Base-by-base conservation (phyloP, 306 rosid genomes). In the Vigna hirtella region DNA sequence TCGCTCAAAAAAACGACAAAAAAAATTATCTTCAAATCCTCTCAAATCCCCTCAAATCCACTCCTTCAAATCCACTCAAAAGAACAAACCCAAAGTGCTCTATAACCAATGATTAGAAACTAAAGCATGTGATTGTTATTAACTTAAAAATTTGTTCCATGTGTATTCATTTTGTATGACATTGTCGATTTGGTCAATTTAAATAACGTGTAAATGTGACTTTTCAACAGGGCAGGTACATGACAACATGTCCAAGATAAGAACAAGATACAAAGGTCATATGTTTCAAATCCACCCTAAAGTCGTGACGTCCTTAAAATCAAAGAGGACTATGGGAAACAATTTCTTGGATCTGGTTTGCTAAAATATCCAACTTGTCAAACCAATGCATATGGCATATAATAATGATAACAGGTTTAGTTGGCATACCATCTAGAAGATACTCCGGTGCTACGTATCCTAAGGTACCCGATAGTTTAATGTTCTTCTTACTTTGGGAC, bases 361-460 rank as follows among this genome's bases (percentile, higher is more conserved):
- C 79, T 30, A 73, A 78, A 71, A 28, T 7, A 40, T 68, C 34
- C 80, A 38, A 53, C 17, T 1, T 65, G 77, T 55, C 72, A 76
- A 50, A 79, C n/a, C 74, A 84, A 36, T 40, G 74, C 74, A 82
- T 65, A 77, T 75, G 72, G 22, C 22, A 10, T 38, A 62, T 66
- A 72, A 62, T 66, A 72, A 77, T 82, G 50, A 85, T 55, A 76
- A 34, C 38, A 63, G 81, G 77, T 73, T 76, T 58, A 78, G 79
- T 73, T 87, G 87, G 86, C 45, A 32, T 62, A 93, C 99, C 99
- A 82, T 96, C 98, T 83, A 96, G 78, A 61, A 96, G 94, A 90
- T 93, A 96, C 79, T 96, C 97, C 1, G 99, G 99, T 40, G 99
- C 99, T 51, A 95, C 86, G 67, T 95, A 95, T 55, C 99, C 99